Conservation (phyloP, 2,329 filamentous ascomycete genomes). For the Cladophialophora yegresii region DNA sequence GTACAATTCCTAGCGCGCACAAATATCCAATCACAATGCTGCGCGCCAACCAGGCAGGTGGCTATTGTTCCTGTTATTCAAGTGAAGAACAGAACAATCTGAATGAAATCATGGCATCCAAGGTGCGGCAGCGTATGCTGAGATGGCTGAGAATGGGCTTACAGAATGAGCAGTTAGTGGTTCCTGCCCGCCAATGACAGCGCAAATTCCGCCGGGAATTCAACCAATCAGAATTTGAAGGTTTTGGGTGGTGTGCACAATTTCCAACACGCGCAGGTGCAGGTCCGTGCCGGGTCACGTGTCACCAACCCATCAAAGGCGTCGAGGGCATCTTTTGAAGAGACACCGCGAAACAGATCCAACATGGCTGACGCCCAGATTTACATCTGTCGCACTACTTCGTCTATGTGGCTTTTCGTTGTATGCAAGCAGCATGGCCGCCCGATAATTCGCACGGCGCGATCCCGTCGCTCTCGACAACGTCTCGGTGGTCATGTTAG, state of each 20-base stretch:
- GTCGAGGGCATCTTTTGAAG: neutral
- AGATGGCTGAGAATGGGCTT: neutral
- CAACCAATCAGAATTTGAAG: conserved; percentile 9
- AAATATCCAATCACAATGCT: neutral
- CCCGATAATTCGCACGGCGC: neutral
- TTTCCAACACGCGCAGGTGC: neutral
- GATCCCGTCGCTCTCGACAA: neutral
- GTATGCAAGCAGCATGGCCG: neutral
- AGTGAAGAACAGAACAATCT: conserved; percentile 8
- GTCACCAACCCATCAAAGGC: neutral
- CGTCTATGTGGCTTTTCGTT: neutral
- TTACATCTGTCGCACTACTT: neutral
- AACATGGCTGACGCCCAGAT: neutral
- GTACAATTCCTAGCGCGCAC: neutral
- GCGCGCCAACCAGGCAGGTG: neutral
- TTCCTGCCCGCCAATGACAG: conserved; percentile 6
- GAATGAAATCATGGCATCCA: conserved; percentile 5
- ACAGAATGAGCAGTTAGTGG: conserved; percentile 9
- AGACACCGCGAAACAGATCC: neutral
- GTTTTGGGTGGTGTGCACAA: neutral
- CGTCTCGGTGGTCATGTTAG: neutral
- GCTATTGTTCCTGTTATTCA: neutral
- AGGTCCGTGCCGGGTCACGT: neutral
- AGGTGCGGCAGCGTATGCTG: conserved; percentile 9
- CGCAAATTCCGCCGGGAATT: neutral